These are phyloP conservation scores for Pyropia yezoensis DNA, from an alignment of 23 red algal genomes.

Conservation along the genomic window DNA sequence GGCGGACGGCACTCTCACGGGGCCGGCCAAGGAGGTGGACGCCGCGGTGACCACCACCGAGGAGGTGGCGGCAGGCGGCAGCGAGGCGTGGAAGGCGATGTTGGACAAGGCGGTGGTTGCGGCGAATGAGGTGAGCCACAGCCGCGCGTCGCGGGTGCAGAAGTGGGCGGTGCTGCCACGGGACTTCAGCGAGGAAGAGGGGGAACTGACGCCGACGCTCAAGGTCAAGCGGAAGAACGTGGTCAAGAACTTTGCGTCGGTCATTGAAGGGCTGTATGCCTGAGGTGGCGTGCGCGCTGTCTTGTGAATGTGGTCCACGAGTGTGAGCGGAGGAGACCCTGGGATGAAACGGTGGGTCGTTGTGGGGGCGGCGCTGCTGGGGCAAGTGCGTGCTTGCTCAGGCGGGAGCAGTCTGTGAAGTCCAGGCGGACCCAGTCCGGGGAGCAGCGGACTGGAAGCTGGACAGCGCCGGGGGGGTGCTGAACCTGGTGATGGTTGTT, in stretches of 20 bases:
- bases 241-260: slow-evolving; percentile 28
- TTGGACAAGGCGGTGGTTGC: slow-evolving; percentile 33
- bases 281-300: not conserved
- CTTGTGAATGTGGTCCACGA: no score
- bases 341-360: no score
- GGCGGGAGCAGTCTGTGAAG: no score
- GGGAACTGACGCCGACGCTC: slow-evolving; percentile 90
- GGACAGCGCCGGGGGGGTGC: no score
- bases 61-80: slow-evolving; percentile 27
- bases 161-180: slow-evolving; percentile 41
- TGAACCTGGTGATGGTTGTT: no score
- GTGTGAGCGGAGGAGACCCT: no score
- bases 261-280: slow-evolving; percentile 51
- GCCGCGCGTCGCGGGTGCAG: slow-evolving; percentile 50
- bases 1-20: slow-evolving; percentile 52
- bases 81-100: slow-evolving; percentile 34
- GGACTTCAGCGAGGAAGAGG: slow-evolving; percentile 73
- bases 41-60: slow-evolving; percentile 21
- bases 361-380: no score
- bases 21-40: slow-evolving; percentile 31
- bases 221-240: slow-evolving; percentile 88
- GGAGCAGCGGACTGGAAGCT: no score
- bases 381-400: no score
- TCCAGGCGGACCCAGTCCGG: no score
- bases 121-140: slow-evolving; percentile 48